Evolutionary conservation across 768 basidiomycete species (phyloP), one percentile per base, ranked within the genome.

Genomic region (Dendrothele bispora): DNA sequence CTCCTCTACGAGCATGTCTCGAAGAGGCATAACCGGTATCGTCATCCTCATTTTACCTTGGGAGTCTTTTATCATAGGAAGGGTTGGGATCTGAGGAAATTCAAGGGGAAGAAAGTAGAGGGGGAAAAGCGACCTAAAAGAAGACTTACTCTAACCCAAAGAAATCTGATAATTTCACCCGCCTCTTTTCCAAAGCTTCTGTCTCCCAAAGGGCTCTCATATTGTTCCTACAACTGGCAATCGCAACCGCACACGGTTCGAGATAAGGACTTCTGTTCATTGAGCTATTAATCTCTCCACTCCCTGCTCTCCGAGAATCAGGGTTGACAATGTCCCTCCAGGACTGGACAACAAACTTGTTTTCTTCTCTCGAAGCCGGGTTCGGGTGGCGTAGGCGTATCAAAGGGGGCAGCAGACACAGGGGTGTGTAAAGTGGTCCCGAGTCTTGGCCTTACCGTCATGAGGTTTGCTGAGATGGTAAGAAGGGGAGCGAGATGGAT

Each of bases 1-100:
- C 79, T 75, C 40, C 78, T 83, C 87, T 86, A 89, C 12, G 88
- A 68, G 34, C 80, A 72, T 42, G 85, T 78, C n/a, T n/a, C n/a
- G n/a, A n/a, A n/a, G n/a, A n/a, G n/a, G n/a, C n/a, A n/a, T n/a
- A n/a, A n/a, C n/a, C n/a, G n/a, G n/a, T n/a, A n/a, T n/a, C n/a
- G n/a, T n/a, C n/a, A n/a, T n/a, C n/a, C n/a, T n/a, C n/a, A n/a
- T n/a, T n/a, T n/a, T n/a, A n/a, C n/a, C n/a, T n/a, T n/a, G n/a
- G 1, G 85, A 85, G 63, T 89, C 87, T 57, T 88, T n/a, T n/a
- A n/a, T n/a, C n/a, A n/a, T n/a, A n/a, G n/a, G n/a, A n/a, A n/a
- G n/a, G n/a, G n/a, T n/a, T n/a, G n/a, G n/a, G n/a, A n/a, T n/a
- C n/a, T n/a, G n/a, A n/a, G 39, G 15, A 41, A 24, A 8, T 51